A percentile compares a stretch with the other conserved stretches of the same genome.
Evolutionary conservation across 306 rosid species (phyloP).

Genomic region (Betula pendula): DNA sequence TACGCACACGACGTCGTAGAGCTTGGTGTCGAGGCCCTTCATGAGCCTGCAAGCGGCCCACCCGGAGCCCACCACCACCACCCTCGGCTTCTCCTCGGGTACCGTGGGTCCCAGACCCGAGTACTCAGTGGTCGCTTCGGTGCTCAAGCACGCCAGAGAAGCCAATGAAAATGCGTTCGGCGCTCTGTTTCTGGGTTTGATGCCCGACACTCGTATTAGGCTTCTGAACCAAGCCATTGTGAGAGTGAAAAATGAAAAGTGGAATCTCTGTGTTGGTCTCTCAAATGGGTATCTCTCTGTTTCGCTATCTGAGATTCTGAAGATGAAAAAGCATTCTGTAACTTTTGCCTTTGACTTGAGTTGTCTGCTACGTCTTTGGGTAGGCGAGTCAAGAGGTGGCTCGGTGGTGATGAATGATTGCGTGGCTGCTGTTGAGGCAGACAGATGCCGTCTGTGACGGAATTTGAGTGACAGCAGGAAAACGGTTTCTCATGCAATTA

Average conservation of each 20-base stretch:
- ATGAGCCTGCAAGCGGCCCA: slow-evolving; percentile 93
- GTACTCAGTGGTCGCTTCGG: slow-evolving; percentile 28
- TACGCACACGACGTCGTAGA: slow-evolving; percentile 88
- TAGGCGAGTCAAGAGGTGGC: background rate
- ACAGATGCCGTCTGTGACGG: background rate
- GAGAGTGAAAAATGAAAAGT: background rate
- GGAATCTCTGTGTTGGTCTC: background rate
- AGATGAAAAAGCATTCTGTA: background rate
- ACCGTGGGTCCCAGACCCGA: slow-evolving; percentile 56
- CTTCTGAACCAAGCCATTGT: slow-evolving; percentile 64
- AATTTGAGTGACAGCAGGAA: background rate
- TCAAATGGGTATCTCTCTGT: slow-evolving; percentile 7
- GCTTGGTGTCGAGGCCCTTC: slow-evolving; percentile 69
- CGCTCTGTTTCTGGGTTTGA: slow-evolving; percentile 24
- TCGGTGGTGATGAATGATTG: background rate
- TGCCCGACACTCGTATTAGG: slow-evolving; percentile 44
- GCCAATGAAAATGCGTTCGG: slow-evolving; percentile 33
- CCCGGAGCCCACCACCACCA: slow-evolving; percentile 85
- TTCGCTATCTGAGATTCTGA: slow-evolving; percentile 27
- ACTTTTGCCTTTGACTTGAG: background rate
- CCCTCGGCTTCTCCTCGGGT: slow-evolving; percentile 80
- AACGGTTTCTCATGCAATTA: no score
- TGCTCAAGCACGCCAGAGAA: slow-evolving; percentile 42
- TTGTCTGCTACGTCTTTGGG: background rate
- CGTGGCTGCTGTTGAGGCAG: background rate